Base-by-base conservation (phyloP, 139 green algal species). In the Prasinococcaceae sp. region DNA sequence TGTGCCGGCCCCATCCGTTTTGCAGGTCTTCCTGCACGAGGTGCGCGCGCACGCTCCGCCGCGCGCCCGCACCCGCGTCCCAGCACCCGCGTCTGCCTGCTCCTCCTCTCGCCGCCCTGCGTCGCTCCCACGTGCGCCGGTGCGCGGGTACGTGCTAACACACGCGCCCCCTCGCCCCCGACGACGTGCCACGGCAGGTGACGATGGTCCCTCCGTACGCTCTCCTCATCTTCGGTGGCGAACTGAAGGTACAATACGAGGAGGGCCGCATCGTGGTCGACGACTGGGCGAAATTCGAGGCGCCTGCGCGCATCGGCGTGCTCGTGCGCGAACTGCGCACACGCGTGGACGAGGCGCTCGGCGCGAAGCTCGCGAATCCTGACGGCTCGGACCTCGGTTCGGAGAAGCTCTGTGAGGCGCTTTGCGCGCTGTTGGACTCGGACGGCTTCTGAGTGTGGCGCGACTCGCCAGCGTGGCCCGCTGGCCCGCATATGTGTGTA, bases 211-310 rank as follows among this genome's bases (percentile, higher is more conserved):
- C 61, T 30, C 36, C 55, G 6, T 72, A 76, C 39, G 53, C 60
- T 38, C 38, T 78, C 20, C 42, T 78, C 4, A 37, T 78, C 9
- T 73, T 78, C 23, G 69, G 69, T 8, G 65, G 65, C 2, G 58
- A 60, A 2, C 12, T 73, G 3, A 27, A 62, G 9, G 49, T 55
- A 1, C 26, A 54, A 6, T 39, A 73, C 45, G 47, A 72, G 17
- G 30, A 73, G 35, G 56, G 58, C 26, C 28, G 54, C 22, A 9
- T 73, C 14, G n/a, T 32, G 8, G 30, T 78, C 6, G 70, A 73
- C 29, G 49, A 50, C 1, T 78, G 70, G 66, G 71, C 59, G 30
- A 14, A 54, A 12, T 76, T 73, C 33, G 30, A 68, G 3, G 61
- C 61, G 8, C 61, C 61, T 20, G 61, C 61, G 37, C 46, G 46